A percentile compares a stretch with the other conserved stretches of the same genome.
Evolutionary conservation across 2,329 filamentous ascomycete genomes (phyloP).

Genomic region (Fusarium sp.): DNA sequence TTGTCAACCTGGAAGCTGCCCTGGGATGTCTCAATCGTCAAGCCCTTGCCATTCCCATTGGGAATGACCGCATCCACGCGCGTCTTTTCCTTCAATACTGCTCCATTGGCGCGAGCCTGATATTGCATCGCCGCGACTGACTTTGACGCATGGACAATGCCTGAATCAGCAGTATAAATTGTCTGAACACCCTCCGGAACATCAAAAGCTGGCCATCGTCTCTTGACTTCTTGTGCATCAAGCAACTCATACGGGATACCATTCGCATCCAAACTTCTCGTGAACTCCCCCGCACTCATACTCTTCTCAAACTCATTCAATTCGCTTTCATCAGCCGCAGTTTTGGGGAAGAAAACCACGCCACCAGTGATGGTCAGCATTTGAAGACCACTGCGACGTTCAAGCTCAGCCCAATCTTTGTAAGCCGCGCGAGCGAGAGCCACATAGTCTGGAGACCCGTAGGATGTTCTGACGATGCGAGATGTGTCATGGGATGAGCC

Average conservation of each 20-base stretch:
- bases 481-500: constrained; percentile 45
- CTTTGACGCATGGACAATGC: constrained; percentile 34
- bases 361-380: constrained; percentile 41
- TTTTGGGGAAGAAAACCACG: constrained; percentile 37
- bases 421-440: constrained; percentile 40
- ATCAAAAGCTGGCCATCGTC: constrained; percentile 39
- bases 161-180: constrained; percentile 42
- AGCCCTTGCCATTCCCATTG: background rate
- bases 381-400: constrained; percentile 28
- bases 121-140: constrained; percentile 32
- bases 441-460: constrained; percentile 40
- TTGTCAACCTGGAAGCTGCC: constrained; percentile 23
- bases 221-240: constrained; percentile 15
- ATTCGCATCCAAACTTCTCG: constrained; percentile 26
- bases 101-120: constrained; percentile 16
- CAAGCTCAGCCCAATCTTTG: constrained; percentile 40
- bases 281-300: constrained; percentile 6
- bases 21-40: constrained; percentile 19
- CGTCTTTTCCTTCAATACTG: constrained; percentile 25
- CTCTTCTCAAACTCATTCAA: constrained; percentile 18
- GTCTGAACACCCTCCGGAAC: constrained; percentile 21
- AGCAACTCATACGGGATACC: constrained; percentile 37
- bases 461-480: constrained; percentile 39
- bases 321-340: background rate
- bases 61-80: constrained; percentile 13